Percentiles rank a stretch among this genome's conserved stretches.
Evolutionary conservation across 805 yeast genomes (phyloP).

Genomic region (Blastobotrys chiropterorum): DNA sequence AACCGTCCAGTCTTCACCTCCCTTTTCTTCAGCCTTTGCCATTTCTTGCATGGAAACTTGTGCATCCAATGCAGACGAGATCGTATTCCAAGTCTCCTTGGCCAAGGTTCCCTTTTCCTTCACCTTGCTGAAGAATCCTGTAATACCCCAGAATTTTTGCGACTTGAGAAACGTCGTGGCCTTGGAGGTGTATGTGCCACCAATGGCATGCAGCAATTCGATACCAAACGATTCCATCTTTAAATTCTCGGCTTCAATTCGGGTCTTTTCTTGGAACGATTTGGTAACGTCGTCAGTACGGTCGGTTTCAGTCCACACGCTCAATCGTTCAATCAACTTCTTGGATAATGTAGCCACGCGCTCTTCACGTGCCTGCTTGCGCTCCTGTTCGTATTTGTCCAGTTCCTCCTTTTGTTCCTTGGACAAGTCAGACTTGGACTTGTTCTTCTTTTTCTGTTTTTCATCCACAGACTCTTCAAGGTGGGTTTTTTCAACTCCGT

Average conservation of each 20-base stretch:
- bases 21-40: conserved; percentile 62
- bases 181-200: conserved; percentile 67
- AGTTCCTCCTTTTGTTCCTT: conserved; percentile 44
- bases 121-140: conserved; percentile 73
- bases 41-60: conserved; percentile 72
- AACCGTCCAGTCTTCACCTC: conserved; percentile 46
- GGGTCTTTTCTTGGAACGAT: conserved; percentile 58
- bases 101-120: conserved; percentile 80
- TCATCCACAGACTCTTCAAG: conserved; percentile 12
- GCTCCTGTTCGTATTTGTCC: conserved; percentile 72
- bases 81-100: conserved; percentile 75
- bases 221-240: conserved; percentile 95
- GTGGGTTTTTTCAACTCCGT: too few species aligned
- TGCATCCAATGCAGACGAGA: conserved; percentile 83
- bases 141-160: conserved; percentile 76
- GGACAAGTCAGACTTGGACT: conserved; percentile 28
- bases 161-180: conserved; percentile 70
- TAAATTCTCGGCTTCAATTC: conserved; percentile 80
- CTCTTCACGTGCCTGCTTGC: conserved; percentile 57
- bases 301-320: conserved; percentile 55
- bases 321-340: conserved; percentile 50
- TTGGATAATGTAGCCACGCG: conserved; percentile 55
- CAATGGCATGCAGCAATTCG: conserved; percentile 73
- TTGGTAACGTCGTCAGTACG: conserved; percentile 54
- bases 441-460: conserved; percentile 27